phyloP scores from a whole-genome alignment of 2,329 filamentous ascomycete genomes.

The Acarospora socialis region DNA sequence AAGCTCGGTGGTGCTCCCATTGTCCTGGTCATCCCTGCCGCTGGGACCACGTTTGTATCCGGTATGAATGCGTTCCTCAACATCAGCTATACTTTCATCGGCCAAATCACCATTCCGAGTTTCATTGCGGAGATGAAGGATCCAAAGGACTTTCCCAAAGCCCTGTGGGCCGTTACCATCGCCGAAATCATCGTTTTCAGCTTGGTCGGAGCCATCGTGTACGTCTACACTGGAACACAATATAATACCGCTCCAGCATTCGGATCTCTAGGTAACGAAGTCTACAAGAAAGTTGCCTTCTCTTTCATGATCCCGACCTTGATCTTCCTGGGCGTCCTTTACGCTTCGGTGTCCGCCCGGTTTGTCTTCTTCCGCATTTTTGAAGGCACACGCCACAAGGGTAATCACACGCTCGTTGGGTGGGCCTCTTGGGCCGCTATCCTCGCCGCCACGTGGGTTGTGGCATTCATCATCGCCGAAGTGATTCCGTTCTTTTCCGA shows the following conservation, averaged over 20 bases:
- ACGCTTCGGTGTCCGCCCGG: constrained; percentile 76
- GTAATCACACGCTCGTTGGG: constrained; percentile 63
- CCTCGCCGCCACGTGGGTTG: constrained; percentile 53
- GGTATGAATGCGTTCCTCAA: constrained; percentile 86
- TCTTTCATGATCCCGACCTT: constrained; percentile 93
- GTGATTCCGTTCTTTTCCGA: constrained; percentile 89
- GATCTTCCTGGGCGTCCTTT: constrained; percentile 81
- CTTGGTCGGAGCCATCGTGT: constrained; percentile 65
- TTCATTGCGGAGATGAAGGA: constrained; percentile 92
- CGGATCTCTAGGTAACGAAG: constrained; percentile 57
- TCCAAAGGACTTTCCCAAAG: constrained; percentile 76
- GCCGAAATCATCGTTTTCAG: constrained; percentile 77
- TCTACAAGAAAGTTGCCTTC: constrained; percentile 79
- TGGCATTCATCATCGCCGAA: constrained; percentile 84
- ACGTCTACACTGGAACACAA: constrained; percentile 76
- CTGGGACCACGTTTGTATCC: constrained; percentile 62
- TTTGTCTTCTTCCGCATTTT: constrained; percentile 90
- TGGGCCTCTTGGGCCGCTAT: constrained; percentile 59
- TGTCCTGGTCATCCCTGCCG: constrained; percentile 52
- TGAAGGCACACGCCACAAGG: constrained; percentile 63
- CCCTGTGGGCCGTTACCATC: constrained; percentile 79
- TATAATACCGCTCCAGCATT: constrained; percentile 84
- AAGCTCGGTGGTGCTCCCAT: constrained; percentile 44
- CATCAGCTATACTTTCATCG: constrained; percentile 92
- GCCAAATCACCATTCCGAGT: constrained; percentile 82